Conservation (phyloP, 1,284 basidiomycete genomes). For the Melampsora americana region DNA sequence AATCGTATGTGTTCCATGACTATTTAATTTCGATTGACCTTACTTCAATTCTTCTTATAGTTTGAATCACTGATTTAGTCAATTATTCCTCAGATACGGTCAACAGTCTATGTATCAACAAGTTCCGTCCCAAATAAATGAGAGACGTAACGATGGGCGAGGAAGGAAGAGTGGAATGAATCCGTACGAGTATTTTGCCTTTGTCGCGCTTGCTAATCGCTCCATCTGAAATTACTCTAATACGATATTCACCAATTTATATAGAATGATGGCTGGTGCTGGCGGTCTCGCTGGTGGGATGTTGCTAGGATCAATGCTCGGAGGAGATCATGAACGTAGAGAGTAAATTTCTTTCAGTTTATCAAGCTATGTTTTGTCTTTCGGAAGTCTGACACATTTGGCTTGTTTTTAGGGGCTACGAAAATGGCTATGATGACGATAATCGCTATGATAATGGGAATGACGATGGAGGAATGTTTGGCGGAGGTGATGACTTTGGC, state of each 20-base stretch:
- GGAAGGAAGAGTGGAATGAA: conserved; percentile 5
- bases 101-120: conserved; percentile 23
- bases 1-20: background rate
- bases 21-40: no score
- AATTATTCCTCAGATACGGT: background rate
- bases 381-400: background rate
- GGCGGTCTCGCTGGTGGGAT: conserved; percentile 32
- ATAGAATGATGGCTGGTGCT: conserved; percentile 29
- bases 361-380: no score
- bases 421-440: conserved; percentile 17
- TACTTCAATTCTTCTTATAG: no score
- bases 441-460: conserved; percentile 32
- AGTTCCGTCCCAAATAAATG: background rate
- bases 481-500: conserved; percentile 5
- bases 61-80: no score
- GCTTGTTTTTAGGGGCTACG: conserved; percentile 21
- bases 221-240: no score
- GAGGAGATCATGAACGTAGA: conserved; percentile 15
- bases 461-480: conserved; percentile 12
- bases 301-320: conserved; percentile 27
- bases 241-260: background rate
- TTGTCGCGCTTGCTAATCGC: no score
- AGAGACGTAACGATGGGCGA: background rate
- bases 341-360: no score
- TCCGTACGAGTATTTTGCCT: background rate